Conservation (phyloP, 129 eudicot genomes). For the Solidago caesia region DNA sequence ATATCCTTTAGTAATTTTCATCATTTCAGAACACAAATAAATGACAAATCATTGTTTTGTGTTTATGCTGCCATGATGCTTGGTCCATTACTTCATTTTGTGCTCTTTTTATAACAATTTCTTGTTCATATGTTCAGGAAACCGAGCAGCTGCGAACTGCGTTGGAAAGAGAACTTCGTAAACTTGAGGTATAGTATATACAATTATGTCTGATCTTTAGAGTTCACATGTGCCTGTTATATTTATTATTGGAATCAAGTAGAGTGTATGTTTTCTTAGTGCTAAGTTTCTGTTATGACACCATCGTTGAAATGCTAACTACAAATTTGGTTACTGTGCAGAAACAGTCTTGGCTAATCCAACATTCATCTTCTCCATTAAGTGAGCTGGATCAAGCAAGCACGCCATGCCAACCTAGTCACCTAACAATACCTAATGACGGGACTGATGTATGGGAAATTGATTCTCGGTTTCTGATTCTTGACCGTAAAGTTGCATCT, state of each 20-base stretch:
- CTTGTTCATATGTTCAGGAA: conserved; percentile 51
- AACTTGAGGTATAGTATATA: conserved; percentile 59
- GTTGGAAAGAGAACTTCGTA: conserved; percentile 54
- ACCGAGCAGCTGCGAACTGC: conserved; percentile 74
- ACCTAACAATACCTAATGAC: conserved; percentile 75
- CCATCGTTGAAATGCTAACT: background rate
- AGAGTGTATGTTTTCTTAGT: background rate
- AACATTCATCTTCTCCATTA: conserved; percentile 41
- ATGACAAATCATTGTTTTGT: background rate
- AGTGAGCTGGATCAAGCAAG: conserved; percentile 48
- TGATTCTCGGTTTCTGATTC: conserved; percentile 67
- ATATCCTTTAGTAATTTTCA: background rate
- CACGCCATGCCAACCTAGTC: conserved; percentile 44
- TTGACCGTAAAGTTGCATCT: conserved; percentile 86
- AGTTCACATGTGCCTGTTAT: background rate
- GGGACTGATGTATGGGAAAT: conserved; percentile 99
- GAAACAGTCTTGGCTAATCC: conserved; percentile 71
- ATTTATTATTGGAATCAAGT: background rate
- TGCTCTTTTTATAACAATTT: background rate
- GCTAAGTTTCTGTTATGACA: background rate
- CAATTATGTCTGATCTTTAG: background rate
- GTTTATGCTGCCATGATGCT: conserved; percentile 7
- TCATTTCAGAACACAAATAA: conserved; percentile 1
- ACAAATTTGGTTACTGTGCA: conserved; percentile 37
- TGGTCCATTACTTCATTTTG: background rate